A percentile compares a stretch with the other conserved stretches of the same genome.
phyloP scores from a whole-genome alignment of 2,329 filamentous ascomycete species.

The Fusarium beomiforme region DNA sequence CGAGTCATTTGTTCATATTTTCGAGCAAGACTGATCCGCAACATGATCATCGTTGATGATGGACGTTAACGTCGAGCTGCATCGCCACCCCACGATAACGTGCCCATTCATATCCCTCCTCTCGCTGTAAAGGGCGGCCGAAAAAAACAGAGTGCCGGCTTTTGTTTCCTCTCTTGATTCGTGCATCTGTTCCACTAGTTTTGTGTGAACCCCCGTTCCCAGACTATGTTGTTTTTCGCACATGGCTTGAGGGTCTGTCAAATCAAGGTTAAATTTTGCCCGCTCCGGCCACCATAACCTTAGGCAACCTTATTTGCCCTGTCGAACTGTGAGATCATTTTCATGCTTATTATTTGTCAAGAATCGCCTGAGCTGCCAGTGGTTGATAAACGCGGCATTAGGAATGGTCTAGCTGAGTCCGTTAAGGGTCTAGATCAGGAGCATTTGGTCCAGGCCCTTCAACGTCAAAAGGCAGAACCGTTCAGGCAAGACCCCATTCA shows the following conservation, averaged over 20 bases:
- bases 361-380: not conserved
- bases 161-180: conserved; percentile 4
- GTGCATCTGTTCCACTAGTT: conserved; percentile 5
- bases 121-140: not conserved
- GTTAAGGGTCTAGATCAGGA: not conserved
- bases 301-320: conserved; percentile 23
- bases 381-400: not conserved
- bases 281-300: conserved; percentile 19
- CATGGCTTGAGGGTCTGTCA: conserved; percentile 24
- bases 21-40: conserved; percentile 6
- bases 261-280: conserved; percentile 29
- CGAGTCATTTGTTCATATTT: conserved; percentile 11
- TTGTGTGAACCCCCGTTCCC: not conserved
- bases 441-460: not conserved
- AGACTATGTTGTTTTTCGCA: conserved; percentile 9
- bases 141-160: not conserved
- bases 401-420: not conserved
- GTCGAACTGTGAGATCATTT: conserved; percentile 18
- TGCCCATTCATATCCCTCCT: not conserved
- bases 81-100: conserved; percentile 5
- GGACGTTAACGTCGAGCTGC: conserved; percentile 23
- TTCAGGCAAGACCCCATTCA: not conserved
- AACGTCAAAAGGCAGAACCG: not conserved
- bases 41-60: conserved; percentile 7
- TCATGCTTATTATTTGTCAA: conserved; percentile 27